These are phyloP conservation scores for Malassezia caprae DNA, from an alignment of 1,284 basidiomycete species.

Conservation along the genomic window DNA sequence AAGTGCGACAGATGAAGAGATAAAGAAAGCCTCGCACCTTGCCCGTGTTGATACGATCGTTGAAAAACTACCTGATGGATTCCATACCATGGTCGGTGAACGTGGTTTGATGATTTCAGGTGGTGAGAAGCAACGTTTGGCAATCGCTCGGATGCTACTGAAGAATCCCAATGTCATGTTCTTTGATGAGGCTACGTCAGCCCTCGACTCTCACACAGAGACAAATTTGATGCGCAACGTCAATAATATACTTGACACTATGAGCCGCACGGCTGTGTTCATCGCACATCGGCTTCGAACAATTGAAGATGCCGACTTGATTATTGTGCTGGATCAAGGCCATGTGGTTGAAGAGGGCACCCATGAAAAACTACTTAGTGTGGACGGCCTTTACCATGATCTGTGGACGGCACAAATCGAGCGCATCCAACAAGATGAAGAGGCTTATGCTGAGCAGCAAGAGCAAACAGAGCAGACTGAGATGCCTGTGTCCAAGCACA, in stretches of 20 bases:
- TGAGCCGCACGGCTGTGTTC: slow-evolving; percentile 80
- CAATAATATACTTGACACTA: slow-evolving; percentile 65
- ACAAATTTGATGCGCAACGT: slow-evolving; percentile 90
- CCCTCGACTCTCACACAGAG: slow-evolving; percentile 87
- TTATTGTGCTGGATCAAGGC: slow-evolving; percentile 39
- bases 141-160: slow-evolving; percentile 79
- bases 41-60: slow-evolving; percentile 81
- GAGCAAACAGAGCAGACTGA: background rate
- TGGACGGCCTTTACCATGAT: slow-evolving; percentile 36
- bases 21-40: slow-evolving; percentile 67
- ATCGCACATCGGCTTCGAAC: slow-evolving; percentile 63
- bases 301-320: slow-evolving; percentile 62
- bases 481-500: background rate
- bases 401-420: slow-evolving; percentile 35
- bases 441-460: background rate
- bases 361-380: slow-evolving; percentile 29
- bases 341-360: slow-evolving; percentile 33
- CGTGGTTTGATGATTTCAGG: slow-evolving; percentile 94
- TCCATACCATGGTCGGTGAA: slow-evolving; percentile 84
- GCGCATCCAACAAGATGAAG: slow-evolving; percentile 3
- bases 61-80: slow-evolving; percentile 69
- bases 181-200: slow-evolving; percentile 96
- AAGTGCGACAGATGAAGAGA: slow-evolving; percentile 77
- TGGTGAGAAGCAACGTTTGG: slow-evolving; percentile 91
- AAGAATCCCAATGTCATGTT: slow-evolving; percentile 92